These are phyloP conservation scores for Lactarius pseudohatsudake DNA, from an alignment of 768 basidiomycete species.

Conservation along the genomic window DNA sequence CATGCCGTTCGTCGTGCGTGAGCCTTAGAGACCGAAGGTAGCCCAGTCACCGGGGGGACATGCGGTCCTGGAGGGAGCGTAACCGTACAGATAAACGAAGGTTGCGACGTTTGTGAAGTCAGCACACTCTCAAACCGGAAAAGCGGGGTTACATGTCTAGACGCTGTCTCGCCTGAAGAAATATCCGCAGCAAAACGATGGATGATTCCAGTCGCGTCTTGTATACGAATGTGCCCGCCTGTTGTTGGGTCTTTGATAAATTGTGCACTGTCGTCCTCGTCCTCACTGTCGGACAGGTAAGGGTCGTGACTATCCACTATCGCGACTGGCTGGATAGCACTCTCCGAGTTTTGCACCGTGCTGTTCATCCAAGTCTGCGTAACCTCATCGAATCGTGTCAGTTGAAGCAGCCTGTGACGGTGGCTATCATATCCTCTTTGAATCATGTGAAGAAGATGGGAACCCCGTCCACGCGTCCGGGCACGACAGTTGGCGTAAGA, in stretches of 20 bases:
- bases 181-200: slow-evolving; percentile 46
- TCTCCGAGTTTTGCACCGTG: slow-evolving; percentile 40
- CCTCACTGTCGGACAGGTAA: slow-evolving; percentile 52
- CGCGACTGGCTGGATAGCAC: slow-evolving; percentile 47
- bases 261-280: slow-evolving; percentile 42
- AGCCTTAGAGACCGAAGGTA: slow-evolving; percentile 44
- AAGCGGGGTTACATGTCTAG: background rate
- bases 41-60: slow-evolving; percentile 45
- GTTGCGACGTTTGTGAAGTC: slow-evolving; percentile 31
- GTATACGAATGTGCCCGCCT: slow-evolving; percentile 55
- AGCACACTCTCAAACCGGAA: slow-evolving; percentile 45
- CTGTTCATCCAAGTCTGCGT: slow-evolving; percentile 53
- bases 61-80: slow-evolving; percentile 46
- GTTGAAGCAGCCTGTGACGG: slow-evolving; percentile 49
- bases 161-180: slow-evolving; percentile 4
- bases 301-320: slow-evolving; percentile 42
- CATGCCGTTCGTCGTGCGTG: slow-evolving; percentile 62
- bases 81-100: slow-evolving; percentile 49
- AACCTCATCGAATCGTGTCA: slow-evolving; percentile 41
- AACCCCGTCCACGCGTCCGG: slow-evolving; percentile 45
- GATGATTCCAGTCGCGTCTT: slow-evolving; percentile 57
- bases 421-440: slow-evolving; percentile 59
- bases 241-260: slow-evolving; percentile 64
- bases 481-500: slow-evolving; percentile 57
- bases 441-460: slow-evolving; percentile 62